These are phyloP conservation scores for Gaeumannomyces sp. DNA, from an alignment of 2,329 filamentous ascomycete species.

Conservation along the genomic window DNA sequence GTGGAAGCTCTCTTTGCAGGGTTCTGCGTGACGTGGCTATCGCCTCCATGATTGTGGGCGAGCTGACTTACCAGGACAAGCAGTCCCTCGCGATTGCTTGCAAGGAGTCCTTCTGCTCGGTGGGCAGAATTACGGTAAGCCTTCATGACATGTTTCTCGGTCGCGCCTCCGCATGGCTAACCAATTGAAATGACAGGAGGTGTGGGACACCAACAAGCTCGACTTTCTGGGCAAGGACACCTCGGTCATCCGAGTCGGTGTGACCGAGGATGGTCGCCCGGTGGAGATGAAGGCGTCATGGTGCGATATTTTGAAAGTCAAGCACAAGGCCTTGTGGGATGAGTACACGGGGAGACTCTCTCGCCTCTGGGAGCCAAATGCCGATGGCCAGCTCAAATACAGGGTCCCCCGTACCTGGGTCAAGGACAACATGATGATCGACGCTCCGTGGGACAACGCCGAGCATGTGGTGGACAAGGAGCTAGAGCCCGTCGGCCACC, in stretches of 20 bases:
- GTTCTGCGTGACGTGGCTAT: background rate
- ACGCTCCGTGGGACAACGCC: background rate
- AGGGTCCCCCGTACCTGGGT: background rate
- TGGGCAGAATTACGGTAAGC: background rate
- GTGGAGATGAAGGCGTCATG: background rate
- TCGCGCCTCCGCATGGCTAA: background rate
- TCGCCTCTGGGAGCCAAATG: background rate
- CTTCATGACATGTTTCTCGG: background rate
- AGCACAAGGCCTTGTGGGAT: background rate
- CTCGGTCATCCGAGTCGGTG: background rate
- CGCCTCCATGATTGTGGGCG: background rate
- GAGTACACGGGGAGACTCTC: no score
- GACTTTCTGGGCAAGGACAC: slow-evolving; percentile 4
- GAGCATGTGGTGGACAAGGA: background rate
- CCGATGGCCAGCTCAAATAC: background rate
- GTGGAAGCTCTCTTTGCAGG: background rate
- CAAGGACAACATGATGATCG: background rate
- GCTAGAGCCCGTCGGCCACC: background rate
- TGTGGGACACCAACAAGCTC: slow-evolving; percentile 2
- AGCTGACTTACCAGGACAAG: background rate
- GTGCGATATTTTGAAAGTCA: background rate
- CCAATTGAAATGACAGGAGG: background rate
- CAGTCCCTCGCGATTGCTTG: background rate
- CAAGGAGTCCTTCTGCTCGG: background rate
- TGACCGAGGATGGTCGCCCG: background rate